Conservation (phyloP, 352 stramenopile genomes). For the Globisporangium irregulare region DNA sequence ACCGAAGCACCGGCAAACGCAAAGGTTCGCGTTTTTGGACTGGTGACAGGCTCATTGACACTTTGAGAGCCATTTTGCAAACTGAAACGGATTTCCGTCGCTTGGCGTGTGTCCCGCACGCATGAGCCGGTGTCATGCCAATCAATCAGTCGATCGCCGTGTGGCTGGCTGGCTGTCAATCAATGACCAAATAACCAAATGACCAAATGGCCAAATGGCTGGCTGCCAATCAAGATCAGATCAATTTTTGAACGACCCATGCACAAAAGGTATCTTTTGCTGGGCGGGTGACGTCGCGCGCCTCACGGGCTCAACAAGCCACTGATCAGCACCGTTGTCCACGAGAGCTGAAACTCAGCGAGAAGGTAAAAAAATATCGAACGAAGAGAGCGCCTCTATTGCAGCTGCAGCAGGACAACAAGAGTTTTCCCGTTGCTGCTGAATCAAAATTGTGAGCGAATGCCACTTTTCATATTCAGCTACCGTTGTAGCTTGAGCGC, state of each 20-base stretch:
- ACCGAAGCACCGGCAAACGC: neutral
- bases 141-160: neutral
- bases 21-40: neutral
- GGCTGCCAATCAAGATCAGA: neutral
- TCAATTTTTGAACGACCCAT: neutral
- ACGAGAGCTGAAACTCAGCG: neutral
- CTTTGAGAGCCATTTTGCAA: neutral
- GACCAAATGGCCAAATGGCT: neutral
- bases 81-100: neutral
- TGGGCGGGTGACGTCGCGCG: constrained; percentile 1
- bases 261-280: constrained; percentile 1
- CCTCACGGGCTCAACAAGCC: neutral
- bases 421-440: neutral
- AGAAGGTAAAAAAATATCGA: constrained; percentile 1
- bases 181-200: neutral
- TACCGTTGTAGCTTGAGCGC: neutral
- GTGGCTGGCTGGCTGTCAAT: neutral
- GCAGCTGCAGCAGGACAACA: neutral
- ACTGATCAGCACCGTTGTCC: neutral
- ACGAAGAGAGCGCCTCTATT: neutral
- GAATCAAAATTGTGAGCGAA: neutral
- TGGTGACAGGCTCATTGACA: neutral
- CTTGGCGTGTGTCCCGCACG: neutral
- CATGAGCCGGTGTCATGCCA: neutral
- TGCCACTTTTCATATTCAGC: neutral